Percentiles rank a stretch among this genome's conserved stretches.
These are phyloP conservation scores for Aspergillus glaucus DNA, from an alignment of 2,329 filamentous ascomycete species.

Conservation along the genomic window DNA sequence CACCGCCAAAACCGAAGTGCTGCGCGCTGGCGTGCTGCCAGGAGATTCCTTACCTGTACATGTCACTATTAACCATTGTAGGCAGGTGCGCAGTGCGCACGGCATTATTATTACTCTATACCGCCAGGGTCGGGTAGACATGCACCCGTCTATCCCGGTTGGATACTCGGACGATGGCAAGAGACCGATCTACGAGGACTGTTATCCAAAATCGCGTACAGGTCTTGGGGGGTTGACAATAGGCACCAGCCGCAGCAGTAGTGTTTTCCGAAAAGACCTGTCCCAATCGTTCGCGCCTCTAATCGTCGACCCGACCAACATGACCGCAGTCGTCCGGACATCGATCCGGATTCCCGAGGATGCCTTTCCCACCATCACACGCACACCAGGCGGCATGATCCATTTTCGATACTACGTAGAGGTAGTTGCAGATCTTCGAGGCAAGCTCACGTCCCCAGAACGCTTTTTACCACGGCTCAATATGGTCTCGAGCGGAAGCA, in stretches of 20 bases:
- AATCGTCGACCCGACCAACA: slow-evolving; percentile 73
- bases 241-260: slow-evolving; percentile 77
- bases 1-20: slow-evolving; percentile 74
- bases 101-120: slow-evolving; percentile 91
- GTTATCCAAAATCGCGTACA: slow-evolving; percentile 79
- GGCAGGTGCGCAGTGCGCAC: slow-evolving; percentile 81
- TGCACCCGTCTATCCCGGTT: slow-evolving; percentile 57
- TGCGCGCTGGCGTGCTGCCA: slow-evolving; percentile 75
- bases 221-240: slow-evolving; percentile 81
- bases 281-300: slow-evolving; percentile 83
- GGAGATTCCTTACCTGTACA: slow-evolving; percentile 77
- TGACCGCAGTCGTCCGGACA: slow-evolving; percentile 74
- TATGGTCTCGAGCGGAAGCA: slow-evolving; percentile 43
- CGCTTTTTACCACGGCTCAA: slow-evolving; percentile 53
- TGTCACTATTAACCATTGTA: slow-evolving; percentile 80
- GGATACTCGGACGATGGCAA: slow-evolving; percentile 59
- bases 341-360: slow-evolving; percentile 83
- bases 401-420: slow-evolving; percentile 92
- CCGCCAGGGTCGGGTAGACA: slow-evolving; percentile 83
- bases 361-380: slow-evolving; percentile 82
- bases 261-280: slow-evolving; percentile 92
- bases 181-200: slow-evolving; percentile 70
- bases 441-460: slow-evolving; percentile 72
- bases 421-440: slow-evolving; percentile 85
- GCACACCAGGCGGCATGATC: slow-evolving; percentile 88